Percentiles rank a stretch among this genome's conserved stretches.
Evolutionary conservation across 306 rosid genomes (phyloP).

Genomic region (Prunus dulcis): DNA sequence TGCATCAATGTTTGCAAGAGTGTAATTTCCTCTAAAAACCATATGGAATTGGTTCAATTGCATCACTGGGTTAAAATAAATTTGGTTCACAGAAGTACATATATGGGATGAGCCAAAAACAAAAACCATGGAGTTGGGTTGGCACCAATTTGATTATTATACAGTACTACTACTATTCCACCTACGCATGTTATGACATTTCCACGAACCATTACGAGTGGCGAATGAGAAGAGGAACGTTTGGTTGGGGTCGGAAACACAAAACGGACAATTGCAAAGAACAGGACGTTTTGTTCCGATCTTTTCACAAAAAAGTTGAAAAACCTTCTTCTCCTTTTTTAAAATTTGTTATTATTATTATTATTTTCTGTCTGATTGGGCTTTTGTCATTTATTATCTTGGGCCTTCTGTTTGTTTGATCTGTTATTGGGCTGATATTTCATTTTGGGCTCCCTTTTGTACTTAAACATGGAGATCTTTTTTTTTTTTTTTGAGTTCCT

Average conservation of each 20-base stretch:
- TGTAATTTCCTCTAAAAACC: no score
- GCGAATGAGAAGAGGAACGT: no score
- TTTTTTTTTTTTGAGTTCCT: no score
- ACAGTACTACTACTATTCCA: background rate
- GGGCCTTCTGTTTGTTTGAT: background rate
- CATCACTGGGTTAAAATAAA: no score
- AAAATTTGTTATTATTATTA: no score
- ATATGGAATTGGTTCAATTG: no score
- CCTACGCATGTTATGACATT: no score
- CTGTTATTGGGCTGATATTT: background rate
- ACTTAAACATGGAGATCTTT: background rate
- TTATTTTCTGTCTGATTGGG: no score
- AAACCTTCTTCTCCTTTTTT: background rate
- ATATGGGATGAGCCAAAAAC: background rate
- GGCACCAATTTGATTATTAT: background rate
- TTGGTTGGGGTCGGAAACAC: background rate
- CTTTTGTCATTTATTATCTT: background rate
- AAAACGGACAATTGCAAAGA: background rate
- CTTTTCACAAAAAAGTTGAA: background rate
- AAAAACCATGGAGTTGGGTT: background rate
- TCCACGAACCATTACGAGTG: no score
- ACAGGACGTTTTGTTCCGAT: background rate
- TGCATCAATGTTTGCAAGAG: no score
- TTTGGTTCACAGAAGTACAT: no score
- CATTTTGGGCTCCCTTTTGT: background rate